phyloP scores from a whole-genome alignment of 768 basidiomycete species.

The Russula sp. region DNA sequence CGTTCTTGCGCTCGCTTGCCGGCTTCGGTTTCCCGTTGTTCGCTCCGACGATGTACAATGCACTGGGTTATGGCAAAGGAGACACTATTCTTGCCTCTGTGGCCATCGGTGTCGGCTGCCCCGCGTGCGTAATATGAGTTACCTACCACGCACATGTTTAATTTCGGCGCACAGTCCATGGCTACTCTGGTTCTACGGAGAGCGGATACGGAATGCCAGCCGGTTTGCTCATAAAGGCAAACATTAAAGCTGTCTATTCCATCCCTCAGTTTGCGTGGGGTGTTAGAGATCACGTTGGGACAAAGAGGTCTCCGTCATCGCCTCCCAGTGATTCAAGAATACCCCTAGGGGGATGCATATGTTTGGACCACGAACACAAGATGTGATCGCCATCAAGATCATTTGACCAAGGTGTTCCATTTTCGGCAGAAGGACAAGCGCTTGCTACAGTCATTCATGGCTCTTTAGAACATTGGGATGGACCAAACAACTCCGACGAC shows the following conservation, averaged over 20 bases:
- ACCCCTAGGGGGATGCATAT: not conserved
- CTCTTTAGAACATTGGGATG: no score
- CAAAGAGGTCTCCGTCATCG: not conserved
- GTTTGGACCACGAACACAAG: no score
- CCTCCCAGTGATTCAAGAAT: not conserved
- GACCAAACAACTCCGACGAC: no score
- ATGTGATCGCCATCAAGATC: not conserved
- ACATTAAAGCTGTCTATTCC: not conserved
- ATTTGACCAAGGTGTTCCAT: not conserved
- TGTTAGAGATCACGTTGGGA: not conserved
- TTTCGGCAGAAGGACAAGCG: no score
- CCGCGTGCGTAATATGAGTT: slow-evolving; percentile 27
- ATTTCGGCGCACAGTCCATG: slow-evolving; percentile 36
- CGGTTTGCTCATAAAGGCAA: not conserved
- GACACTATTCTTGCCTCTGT: slow-evolving; percentile 56
- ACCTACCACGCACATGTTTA: slow-evolving; percentile 20
- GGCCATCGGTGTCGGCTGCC: slow-evolving; percentile 56
- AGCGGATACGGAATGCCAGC: slow-evolving; percentile 34
- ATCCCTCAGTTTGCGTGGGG: not conserved
- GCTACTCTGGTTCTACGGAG: slow-evolving; percentile 42
- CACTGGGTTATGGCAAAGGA: slow-evolving; percentile 65
- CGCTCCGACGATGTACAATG: slow-evolving; percentile 58
- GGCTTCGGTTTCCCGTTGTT: slow-evolving; percentile 81
- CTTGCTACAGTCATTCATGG: no score
- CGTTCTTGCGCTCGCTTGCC: slow-evolving; percentile 55